Conservation (phyloP, 2,329 filamentous ascomycete genomes). For the Ceratocystis cacaofunesta region DNA sequence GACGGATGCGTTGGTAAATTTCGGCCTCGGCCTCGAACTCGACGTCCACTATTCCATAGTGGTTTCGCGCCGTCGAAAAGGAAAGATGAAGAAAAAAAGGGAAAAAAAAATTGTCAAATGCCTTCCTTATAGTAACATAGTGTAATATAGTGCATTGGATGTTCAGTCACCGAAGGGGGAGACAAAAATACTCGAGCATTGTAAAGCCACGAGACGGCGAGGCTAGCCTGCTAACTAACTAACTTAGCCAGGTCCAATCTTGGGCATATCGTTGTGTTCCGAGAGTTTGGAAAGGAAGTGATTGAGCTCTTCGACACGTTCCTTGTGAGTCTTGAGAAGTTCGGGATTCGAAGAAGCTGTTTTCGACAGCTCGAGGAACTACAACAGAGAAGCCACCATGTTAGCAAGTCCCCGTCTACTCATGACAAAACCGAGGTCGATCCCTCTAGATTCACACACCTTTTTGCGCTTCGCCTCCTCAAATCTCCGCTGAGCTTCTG, state of each 20-base stretch:
- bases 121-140: not conserved
- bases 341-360: slow-evolving; percentile 45
- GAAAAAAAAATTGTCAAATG: not conserved
- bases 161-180: too few species aligned
- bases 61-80: not conserved
- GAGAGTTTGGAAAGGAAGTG: slow-evolving; percentile 81
- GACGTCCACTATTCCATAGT: not conserved
- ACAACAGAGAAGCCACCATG: slow-evolving; percentile 4
- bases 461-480: slow-evolving; percentile 71
- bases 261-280: slow-evolving; percentile 94
- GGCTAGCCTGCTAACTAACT: slow-evolving; percentile 22
- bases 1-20: not conserved
- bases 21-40: not conserved
- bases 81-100: not conserved
- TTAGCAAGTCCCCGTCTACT: not conserved
- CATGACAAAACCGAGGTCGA: not conserved
- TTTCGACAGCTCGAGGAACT: slow-evolving; percentile 70
- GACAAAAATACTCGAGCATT: not conserved
- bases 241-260: slow-evolving; percentile 40
- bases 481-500: slow-evolving; percentile 66
- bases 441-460: slow-evolving; percentile 35
- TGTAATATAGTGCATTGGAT: not conserved
- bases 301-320: slow-evolving; percentile 90
- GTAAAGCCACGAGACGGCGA: not conserved
- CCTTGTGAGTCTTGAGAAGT: slow-evolving; percentile 89